Base-by-base conservation (phyloP, 2,329 filamentous ascomycete genomes). In the Alternaria sp. region DNA sequence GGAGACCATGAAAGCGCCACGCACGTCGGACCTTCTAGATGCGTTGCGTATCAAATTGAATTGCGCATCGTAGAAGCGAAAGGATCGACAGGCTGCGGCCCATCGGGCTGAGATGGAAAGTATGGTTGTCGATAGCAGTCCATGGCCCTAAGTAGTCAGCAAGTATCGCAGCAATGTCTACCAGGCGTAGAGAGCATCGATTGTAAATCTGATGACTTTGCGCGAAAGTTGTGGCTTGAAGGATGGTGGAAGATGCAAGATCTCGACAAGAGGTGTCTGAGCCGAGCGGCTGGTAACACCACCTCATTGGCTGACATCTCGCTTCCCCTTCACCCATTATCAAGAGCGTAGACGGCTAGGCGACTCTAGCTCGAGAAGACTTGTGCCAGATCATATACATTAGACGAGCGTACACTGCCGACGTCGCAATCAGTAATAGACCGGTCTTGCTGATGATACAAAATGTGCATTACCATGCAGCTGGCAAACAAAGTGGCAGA, bases 1-100 rank as follows among this genome's bases (percentile, higher is more conserved):
- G 43, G 32, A 62, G 28, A 36, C 47, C 49, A 36, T 32, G 13
- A 40, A 30, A 17, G 19, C 45, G 64, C 58, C 58, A 56, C 62
- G 30, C 6, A 54, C 54, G 5, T 36, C 30, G 19, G 26, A 51
- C 15, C 45, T 58, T 58, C 30, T 54, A 21, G 40, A 58, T 50
- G 12, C 26, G 30, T 54, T 57, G 21, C 32, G 54, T 19, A 23
- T 54, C 28, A 46, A 23, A 17, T n/a, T 36, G 28, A 30, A 6
- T 30, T n/a, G 23, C 21, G 17, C 46, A 30, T 26, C 19, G 8
- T 19, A 6, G 19, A 57, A 23, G 21, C 12, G 26, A 13, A 12
- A 19, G 12, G 36, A 59, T 45, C 32, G n/a, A 40, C 46, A 32
- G 26, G 47, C 36, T 21, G 19, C 19, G 13, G 46, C 50, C 25